Conservation (phyloP, 192 early-diverging fungal genomes). For the Coemansia sp. region DNA sequence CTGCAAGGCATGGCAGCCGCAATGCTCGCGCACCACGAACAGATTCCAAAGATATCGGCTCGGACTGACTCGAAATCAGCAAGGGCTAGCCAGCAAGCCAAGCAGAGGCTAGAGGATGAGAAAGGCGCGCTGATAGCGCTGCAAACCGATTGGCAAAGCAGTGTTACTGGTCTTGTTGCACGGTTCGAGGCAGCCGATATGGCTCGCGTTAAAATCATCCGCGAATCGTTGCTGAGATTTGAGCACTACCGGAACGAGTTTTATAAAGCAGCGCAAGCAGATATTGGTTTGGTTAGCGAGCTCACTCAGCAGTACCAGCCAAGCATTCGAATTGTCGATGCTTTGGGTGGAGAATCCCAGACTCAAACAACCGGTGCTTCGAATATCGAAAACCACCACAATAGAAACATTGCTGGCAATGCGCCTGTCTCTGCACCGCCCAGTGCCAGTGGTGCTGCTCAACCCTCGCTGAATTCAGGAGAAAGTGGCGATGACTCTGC, state of each 20-base stretch:
- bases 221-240: constrained; percentile 38
- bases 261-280: constrained; percentile 23
- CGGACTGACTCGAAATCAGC: constrained; percentile 41
- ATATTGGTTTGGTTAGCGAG: constrained; percentile 4
- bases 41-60: constrained; percentile 45
- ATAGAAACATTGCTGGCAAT: background rate
- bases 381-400: background rate
- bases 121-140: constrained; percentile 28
- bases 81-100: constrained; percentile 37
- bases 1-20: constrained; percentile 28
- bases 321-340: constrained; percentile 20
- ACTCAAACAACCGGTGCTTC: background rate
- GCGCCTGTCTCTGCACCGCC: background rate
- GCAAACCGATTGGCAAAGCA: constrained; percentile 47
- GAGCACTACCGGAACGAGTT: constrained; percentile 52
- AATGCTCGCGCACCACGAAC: constrained; percentile 42
- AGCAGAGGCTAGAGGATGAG: constrained; percentile 40
- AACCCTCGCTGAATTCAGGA: background rate
- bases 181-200: constrained; percentile 48
- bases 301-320: constrained; percentile 20
- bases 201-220: constrained; percentile 37
- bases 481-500: background rate
- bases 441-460: background rate
- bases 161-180: constrained; percentile 32
- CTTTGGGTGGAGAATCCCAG: constrained; percentile 9